These are phyloP conservation scores for Trichoderma asperelloides DNA, from an alignment of 495 filamentous ascomycete genomes.

Conservation along the genomic window DNA sequence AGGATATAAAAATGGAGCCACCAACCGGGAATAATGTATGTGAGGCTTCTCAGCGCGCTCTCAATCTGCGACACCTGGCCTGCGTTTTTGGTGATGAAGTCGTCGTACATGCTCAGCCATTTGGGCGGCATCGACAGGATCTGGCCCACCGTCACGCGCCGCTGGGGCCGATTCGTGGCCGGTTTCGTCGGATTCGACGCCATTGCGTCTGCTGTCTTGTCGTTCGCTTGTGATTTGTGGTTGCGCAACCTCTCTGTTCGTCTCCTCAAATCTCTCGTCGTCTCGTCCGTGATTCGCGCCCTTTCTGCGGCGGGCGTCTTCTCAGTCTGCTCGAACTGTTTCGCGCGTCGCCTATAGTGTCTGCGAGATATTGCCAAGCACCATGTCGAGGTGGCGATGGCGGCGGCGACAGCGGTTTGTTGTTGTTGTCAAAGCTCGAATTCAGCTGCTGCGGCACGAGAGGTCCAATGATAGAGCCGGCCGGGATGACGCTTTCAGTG, in stretches of 20 bases:
- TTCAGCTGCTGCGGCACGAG: neutral
- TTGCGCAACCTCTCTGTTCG: too few species aligned
- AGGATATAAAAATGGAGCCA: neutral
- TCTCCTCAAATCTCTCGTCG: too few species aligned
- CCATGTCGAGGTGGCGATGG: neutral
- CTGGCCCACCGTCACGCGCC: conserved; percentile 13
- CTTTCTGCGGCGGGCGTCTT: neutral
- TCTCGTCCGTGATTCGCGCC: too few species aligned
- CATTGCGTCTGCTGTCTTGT: conserved; percentile 16
- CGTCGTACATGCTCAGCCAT: conserved; percentile 72
- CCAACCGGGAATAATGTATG: conserved; percentile 88
- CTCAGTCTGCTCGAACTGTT: neutral
- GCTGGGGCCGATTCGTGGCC: conserved; percentile 14
- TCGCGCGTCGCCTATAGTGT: neutral
- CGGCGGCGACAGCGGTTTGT: neutral
- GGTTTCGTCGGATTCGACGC: conserved; percentile 31
- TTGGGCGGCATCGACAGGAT: conserved; percentile 50
- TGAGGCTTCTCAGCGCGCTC: conserved; percentile 78
- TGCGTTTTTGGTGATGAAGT: conserved; percentile 91
- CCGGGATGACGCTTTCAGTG: neutral
- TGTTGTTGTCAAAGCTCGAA: neutral
- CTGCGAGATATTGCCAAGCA: neutral
- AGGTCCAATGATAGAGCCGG: neutral
- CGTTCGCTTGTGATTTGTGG: neutral
- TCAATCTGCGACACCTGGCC: conserved; percentile 89